Evolutionary conservation across 1,284 basidiomycete genomes (phyloP).

Genomic region (Ustilago lituana): DNA sequence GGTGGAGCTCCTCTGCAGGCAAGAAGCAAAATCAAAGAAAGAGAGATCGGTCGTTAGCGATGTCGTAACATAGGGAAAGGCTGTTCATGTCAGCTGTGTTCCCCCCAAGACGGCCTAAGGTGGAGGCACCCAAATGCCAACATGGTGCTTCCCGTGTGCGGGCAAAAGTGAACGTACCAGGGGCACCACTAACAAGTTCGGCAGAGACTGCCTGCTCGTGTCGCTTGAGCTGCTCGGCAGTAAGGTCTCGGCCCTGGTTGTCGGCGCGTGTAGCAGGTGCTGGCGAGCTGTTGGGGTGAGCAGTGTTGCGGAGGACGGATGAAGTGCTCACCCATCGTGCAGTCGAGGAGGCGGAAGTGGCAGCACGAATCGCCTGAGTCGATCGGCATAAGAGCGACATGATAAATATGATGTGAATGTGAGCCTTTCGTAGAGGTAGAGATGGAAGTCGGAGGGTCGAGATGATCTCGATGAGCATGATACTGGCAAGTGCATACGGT

Average conservation of each 20-base stretch:
- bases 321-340: constrained; percentile 45
- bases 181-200: constrained; percentile 56
- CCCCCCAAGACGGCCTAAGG: neutral
- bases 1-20: constrained; percentile 80
- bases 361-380: constrained; percentile 41
- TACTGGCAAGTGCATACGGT: neutral
- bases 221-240: constrained; percentile 54
- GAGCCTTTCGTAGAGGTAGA: constrained; percentile 9
- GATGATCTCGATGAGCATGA: neutral
- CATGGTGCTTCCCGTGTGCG: neutral
- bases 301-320: constrained; percentile 29
- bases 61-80: neutral
- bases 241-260: constrained; percentile 44
- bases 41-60: neutral
- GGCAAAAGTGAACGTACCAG: constrained; percentile 49
- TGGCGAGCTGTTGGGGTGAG: constrained; percentile 35
- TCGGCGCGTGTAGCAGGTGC: constrained; percentile 32
- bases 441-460: neutral
- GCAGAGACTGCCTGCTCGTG: constrained; percentile 46
- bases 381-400: constrained; percentile 42
- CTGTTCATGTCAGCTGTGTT: neutral
- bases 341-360: constrained; percentile 30
- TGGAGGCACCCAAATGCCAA: neutral
- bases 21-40: neutral
- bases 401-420: constrained; percentile 2